Evolutionary conservation across 257 asterid species (phyloP), one percentile per base, ranked within the genome.

Genomic region (Solanum verrucosum): DNA sequence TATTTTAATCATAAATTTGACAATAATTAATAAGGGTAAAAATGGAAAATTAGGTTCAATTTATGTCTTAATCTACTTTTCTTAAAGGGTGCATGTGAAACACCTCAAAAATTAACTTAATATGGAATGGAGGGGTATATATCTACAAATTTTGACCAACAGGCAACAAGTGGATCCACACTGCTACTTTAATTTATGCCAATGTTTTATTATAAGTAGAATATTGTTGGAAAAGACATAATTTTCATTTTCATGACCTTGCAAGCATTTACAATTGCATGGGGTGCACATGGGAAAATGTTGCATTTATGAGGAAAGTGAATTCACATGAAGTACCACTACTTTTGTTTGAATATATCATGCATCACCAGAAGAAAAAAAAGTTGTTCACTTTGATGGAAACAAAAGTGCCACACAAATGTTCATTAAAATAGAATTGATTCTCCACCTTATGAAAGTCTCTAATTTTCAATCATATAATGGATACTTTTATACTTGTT

Each of bases 251-350:
- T 34, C 38, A 56, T 77, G 60, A 67, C 72, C 86, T 60, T 37
- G 65, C 84, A 87, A 87, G 87, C 60, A 56, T 83, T 77, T 70
- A 81, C 72, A 81, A n/a, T 59, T 87, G 86, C 77, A 87, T 87
- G 87, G 86, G 87, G 34, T 81, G 87, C 70, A 79, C 87, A 87
- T 87, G 82, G 73, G 83, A 44, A 78, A 87, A 60, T 44, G 89
- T 25, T 87, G 52, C 75, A 38, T 78, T 79, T 79, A 65, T 63
- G 35, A 60, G 40, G 88, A 72, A 72, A 86, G 79, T 86, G 82
- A 86, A 86, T 49, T 63, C 88, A 72, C 88, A 86, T 72, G 88
- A 86, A 86, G 88, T 86, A 86, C 88, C 83, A 70, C 49, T 46
- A 85, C 44, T 85, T 68, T 31, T 42, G 35, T 44, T 86, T 86